Percentiles rank a stretch among this genome's conserved stretches.
phyloP scores from a whole-genome alignment of 2,329 filamentous ascomycete species.

The Raffaelea deltoideospora region DNA sequence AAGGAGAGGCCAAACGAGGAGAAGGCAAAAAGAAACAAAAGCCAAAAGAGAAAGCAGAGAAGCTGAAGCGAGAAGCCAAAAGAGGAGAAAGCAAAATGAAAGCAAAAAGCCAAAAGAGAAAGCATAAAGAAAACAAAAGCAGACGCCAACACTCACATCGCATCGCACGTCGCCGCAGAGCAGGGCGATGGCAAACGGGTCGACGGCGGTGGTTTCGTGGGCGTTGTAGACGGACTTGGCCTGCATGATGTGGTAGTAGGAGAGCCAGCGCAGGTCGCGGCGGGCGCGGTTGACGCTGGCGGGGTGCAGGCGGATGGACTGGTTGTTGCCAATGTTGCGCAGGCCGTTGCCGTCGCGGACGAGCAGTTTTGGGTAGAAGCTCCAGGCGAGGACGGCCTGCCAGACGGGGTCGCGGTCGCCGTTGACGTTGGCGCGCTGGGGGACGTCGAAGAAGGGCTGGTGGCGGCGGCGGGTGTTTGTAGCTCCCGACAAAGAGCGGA shows the following conservation, averaged over 20 bases:
- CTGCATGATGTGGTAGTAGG: conserved; percentile 97
- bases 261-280: conserved; percentile 61
- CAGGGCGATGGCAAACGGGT: conserved; percentile 69
- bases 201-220: conserved; percentile 69
- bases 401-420: conserved; percentile 68
- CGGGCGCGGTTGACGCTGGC: conserved; percentile 73
- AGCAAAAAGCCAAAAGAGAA: neutral
- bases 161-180: conserved; percentile 82
- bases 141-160: conserved; percentile 38
- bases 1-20: neutral
- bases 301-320: conserved; percentile 73
- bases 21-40: neutral
- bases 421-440: conserved; percentile 57
- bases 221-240: conserved; percentile 79
- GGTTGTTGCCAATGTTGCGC: conserved; percentile 86
- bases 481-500: conserved; percentile 41
- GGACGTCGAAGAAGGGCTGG: conserved; percentile 64
- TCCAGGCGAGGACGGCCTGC: conserved; percentile 75
- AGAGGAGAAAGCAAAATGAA: neutral
- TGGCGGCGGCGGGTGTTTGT: conserved; percentile 49
- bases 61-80: neutral
- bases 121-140: neutral
- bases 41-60: neutral
- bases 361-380: conserved; percentile 89
- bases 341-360: conserved; percentile 69